Conservation (phyloP, 139 green algal genomes). For the Pleodorina starrii region DNA sequence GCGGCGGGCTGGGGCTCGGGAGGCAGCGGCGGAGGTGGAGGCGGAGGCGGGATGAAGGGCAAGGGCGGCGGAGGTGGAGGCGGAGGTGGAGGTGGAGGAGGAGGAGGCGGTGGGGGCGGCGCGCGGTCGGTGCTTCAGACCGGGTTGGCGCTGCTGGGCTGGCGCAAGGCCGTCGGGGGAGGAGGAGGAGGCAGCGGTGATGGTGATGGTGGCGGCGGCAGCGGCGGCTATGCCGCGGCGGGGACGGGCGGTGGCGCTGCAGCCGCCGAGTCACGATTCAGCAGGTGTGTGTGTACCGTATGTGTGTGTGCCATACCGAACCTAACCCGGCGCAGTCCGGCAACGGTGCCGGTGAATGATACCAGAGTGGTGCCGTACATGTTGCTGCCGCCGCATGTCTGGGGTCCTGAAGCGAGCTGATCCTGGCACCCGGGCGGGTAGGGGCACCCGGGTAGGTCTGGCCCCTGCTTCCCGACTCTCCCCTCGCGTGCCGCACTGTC, state of each 20-base stretch:
- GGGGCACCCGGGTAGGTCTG: neutral
- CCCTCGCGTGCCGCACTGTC: neutral
- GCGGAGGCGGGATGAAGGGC: neutral
- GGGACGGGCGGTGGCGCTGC: neutral
- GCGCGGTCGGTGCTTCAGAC: neutral
- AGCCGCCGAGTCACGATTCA: neutral
- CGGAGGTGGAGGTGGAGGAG: neutral
- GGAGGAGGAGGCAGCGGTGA: neutral
- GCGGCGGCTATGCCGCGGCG: neutral
- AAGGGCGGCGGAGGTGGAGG: no score
- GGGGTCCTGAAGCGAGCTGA: neutral
- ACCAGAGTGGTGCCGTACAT: neutral
- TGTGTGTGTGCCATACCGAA: no score
- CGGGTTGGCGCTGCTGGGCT: neutral
- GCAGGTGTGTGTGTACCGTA: constrained; percentile 29
- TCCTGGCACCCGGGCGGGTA: neutral
- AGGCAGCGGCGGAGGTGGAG: neutral
- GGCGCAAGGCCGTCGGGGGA: neutral
- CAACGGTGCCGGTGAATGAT: neutral
- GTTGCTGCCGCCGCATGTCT: neutral
- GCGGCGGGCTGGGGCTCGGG: no score
- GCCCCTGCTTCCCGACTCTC: neutral
- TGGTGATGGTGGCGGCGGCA: neutral
- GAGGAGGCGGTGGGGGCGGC: neutral
- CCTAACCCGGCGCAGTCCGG: no score